Percentiles rank a stretch among this genome's conserved stretches.
Conservation (phyloP, 495 filamentous ascomycete species). For the Hypoxylon lienhwacheense region DNA sequence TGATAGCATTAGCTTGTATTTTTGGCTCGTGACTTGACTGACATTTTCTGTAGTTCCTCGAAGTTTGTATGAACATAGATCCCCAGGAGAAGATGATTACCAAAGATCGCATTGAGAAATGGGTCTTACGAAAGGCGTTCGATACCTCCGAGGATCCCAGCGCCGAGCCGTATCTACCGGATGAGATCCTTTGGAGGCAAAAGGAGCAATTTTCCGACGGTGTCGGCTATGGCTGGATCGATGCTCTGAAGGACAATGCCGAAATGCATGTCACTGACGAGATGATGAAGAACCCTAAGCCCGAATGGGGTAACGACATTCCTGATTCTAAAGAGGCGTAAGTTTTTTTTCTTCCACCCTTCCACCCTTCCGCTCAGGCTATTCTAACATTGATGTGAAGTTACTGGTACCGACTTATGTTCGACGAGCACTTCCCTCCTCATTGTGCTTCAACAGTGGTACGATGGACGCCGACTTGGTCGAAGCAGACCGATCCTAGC, state of each 20-base stretch:
- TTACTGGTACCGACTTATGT: constrained; percentile 98
- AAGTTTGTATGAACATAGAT: constrained; percentile 88
- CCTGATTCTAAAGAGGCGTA: constrained; percentile 96
- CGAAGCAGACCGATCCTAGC: constrained; percentile 90
- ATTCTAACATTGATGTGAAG: constrained; percentile 39
- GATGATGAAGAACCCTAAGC: constrained; percentile 95
- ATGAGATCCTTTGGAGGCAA: constrained; percentile 95
- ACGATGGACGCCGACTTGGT: constrained; percentile 98
- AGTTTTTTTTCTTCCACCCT: constrained; percentile 35
- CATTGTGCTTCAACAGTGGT: constrained; percentile 90
- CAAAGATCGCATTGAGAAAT: constrained; percentile 90
- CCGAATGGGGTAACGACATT: constrained; percentile 87
- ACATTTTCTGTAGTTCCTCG: constrained; percentile 69
- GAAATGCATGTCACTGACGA: constrained; percentile 88
- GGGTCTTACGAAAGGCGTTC: constrained; percentile 95
- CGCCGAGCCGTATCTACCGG: constrained; percentile 80
- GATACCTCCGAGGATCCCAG: constrained; percentile 85
- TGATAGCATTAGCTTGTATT: neutral
- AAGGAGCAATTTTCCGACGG: constrained; percentile 99
- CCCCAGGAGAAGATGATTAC: constrained; percentile 94
- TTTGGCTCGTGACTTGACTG: neutral
- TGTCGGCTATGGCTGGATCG: constrained; percentile 99
- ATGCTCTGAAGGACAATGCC: constrained; percentile 91
- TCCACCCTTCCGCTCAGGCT: neutral
- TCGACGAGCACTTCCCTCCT: constrained; percentile 95